These are phyloP conservation scores for Olyra latifolia DNA, from an alignment of 176 grass and related monocot genomes.

Conservation along the genomic window DNA sequence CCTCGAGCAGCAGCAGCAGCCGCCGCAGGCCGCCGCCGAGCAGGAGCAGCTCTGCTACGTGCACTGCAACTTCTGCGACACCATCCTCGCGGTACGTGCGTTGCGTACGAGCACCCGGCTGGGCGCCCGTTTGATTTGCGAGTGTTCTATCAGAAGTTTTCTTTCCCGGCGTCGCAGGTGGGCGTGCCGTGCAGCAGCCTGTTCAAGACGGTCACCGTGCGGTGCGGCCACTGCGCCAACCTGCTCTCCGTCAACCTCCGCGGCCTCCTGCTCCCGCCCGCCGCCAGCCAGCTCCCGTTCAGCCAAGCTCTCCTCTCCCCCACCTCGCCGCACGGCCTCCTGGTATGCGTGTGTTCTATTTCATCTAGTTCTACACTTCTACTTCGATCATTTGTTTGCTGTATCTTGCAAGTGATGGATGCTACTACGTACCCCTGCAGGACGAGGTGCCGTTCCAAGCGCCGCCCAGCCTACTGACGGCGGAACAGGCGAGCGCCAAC, in stretches of 20 bases:
- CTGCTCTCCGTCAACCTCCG: conserved; percentile 91
- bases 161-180: conserved; percentile 44
- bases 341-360: conserved; percentile 38
- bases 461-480: conserved; percentile 50
- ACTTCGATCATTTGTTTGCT: too few species aligned
- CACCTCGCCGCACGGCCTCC: conserved; percentile 54
- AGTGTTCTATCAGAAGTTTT: neutral
- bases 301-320: conserved; percentile 69
- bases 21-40: conserved; percentile 70
- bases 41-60: conserved; percentile 99
- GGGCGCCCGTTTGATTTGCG: neutral
- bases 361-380: too few species aligned
- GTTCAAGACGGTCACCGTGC: conserved; percentile 87
- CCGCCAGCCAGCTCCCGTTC: conserved; percentile 63
- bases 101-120: neutral
- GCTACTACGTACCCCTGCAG: conserved; percentile 26
- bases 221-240: conserved; percentile 93
- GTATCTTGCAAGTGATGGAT: neutral
- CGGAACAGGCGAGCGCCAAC: conserved; percentile 40
- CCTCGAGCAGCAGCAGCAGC: conserved; percentile 35
- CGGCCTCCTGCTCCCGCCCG: conserved; percentile 60
- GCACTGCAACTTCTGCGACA: conserved; percentile 98
- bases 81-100: conserved; percentile 78
- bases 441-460: conserved; percentile 63
- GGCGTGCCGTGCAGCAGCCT: conserved; percentile 90